Base-by-base conservation (phyloP, 805 yeast species). In the Tetrapisispora pingtungensis region DNA sequence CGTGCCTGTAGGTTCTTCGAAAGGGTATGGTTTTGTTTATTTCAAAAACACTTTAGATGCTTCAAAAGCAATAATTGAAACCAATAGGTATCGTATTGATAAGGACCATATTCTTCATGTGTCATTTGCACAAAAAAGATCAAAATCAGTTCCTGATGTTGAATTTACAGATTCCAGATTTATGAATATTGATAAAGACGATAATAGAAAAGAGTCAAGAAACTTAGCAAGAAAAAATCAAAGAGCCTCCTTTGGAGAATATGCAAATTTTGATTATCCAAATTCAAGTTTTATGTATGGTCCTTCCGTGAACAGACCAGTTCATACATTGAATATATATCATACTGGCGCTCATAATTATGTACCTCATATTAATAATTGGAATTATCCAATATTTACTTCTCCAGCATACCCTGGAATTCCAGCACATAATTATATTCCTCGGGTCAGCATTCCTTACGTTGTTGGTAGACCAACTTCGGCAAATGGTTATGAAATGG, bases 11-110 rank as follows among this genome's bases (percentile, higher is more conserved):
- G 62, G 61, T 10, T 41, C 54, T 51, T 81, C 90, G 19, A 76
- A 79, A 58, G 89, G 93, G 18, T 85, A 81, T 58, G 94, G 93
- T 37, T 85, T 85, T 67, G 85, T 84, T 43, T 83, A 87, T 64
- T 85, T 74, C 58, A 78, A 77, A 54, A 67, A 67, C 49, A 81
- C 84, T 44, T 67, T 75, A 40, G 75, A 79, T 56, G 93, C 94
- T 7, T 74, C 77, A 40, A 69, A 72, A 54, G 90, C 94, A 14
- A 77, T 82, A 44, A 74, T 75, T 38, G 80, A 73, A 42, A 80
- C 65, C 3, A 55, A 60, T 40, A 57, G 62, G 3, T 48, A 43
- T 28, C 54, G 46, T 34, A 36, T 61, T 10, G 48, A 52, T 75
- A 75, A 74, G 73, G 80, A 78, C 40, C 74, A 74, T 53, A 68